Percentiles rank a stretch among this genome's conserved stretches.
phyloP scores from a whole-genome alignment of 2,329 filamentous ascomycete genomes.

The Corinectria fuckeliana region DNA sequence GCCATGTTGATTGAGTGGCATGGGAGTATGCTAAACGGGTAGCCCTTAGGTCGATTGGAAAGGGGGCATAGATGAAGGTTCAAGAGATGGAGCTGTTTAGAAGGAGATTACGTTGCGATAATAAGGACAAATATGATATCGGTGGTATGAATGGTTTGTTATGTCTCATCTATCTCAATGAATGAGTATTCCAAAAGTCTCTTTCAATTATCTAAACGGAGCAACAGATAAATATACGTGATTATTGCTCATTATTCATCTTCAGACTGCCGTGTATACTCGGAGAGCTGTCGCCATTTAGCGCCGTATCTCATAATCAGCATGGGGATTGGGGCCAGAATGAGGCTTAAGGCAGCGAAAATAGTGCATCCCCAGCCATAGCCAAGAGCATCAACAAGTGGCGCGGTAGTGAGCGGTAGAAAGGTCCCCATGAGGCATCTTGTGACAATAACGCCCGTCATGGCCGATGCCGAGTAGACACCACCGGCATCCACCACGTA shows the following conservation, averaged over 20 bases:
- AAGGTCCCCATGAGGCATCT: slow-evolving; percentile 64
- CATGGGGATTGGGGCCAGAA: slow-evolving; percentile 58
- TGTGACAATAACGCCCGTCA: slow-evolving; percentile 62
- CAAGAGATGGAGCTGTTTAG: not conserved
- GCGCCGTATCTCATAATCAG: slow-evolving; percentile 58
- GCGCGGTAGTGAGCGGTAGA: slow-evolving; percentile 57
- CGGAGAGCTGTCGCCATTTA: slow-evolving; percentile 55
- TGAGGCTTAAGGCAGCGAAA: slow-evolving; percentile 49
- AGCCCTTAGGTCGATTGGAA: not conserved
- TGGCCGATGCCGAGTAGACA: slow-evolving; percentile 61
- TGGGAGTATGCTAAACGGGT: not conserved
- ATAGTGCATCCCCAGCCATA: slow-evolving; percentile 59
- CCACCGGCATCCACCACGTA: slow-evolving; percentile 66
- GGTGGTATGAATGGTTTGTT: not conserved
- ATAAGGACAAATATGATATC: not conserved
- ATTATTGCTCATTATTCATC: not conserved
- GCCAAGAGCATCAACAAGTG: slow-evolving; percentile 55
- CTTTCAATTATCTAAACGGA: not conserved
- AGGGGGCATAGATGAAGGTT: not conserved
- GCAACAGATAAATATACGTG: not conserved
- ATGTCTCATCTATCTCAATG: not conserved
- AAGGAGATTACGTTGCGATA: not conserved
- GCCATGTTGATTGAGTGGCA: not conserved
- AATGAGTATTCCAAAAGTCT: not conserved
- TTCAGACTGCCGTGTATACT: not conserved